Percentiles rank a stretch among this genome's conserved stretches.
These are phyloP conservation scores for Scytalidium sp. DNA, from an alignment of 2,329 filamentous ascomycete genomes.

Conservation along the genomic window DNA sequence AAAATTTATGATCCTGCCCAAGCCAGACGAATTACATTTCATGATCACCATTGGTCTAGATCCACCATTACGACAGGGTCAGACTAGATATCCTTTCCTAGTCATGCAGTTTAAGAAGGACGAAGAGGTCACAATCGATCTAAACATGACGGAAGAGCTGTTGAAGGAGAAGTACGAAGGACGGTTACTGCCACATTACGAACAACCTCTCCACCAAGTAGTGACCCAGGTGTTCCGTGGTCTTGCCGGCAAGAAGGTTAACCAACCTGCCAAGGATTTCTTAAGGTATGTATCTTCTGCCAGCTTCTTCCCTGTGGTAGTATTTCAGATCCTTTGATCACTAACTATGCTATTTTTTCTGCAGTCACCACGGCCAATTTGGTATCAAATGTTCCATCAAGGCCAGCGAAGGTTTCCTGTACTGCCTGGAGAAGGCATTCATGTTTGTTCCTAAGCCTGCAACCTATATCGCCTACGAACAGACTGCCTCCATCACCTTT, in stretches of 20 bases:
- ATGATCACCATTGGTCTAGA: constrained; percentile 94
- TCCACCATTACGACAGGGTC: constrained; percentile 90
- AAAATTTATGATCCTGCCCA: constrained; percentile 97
- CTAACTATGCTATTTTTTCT: constrained; percentile 24
- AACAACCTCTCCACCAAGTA: constrained; percentile 89
- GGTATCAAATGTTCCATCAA: constrained; percentile 99
- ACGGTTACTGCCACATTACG: constrained; percentile 85
- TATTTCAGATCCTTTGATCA: constrained; percentile 4
- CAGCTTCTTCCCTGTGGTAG: not conserved
- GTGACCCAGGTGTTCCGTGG: constrained; percentile 95
- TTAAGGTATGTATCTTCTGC: constrained; percentile 53
- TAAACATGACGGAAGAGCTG: constrained; percentile 92
- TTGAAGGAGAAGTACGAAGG: constrained; percentile 85
- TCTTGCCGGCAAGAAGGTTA: constrained; percentile 91
- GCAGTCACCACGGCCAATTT: constrained; percentile 81
- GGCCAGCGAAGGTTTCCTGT: constrained; percentile 95
- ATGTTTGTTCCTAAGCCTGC: constrained; percentile 99
- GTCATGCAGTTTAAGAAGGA: constrained; percentile 99
- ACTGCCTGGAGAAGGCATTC: constrained; percentile 96
- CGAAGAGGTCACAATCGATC: constrained; percentile 92
- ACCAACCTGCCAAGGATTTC: constrained; percentile 92
- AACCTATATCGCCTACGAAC: constrained; percentile 94
- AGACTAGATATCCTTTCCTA: constrained; percentile 95
- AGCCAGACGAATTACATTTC: constrained; percentile 96
- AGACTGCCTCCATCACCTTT: constrained; percentile 88